Percentiles rank a stretch among this genome's conserved stretches.
These are phyloP conservation scores for Sordariomycetes sp. DNA, from an alignment of 2,329 filamentous ascomycete species.

Conservation along the genomic window DNA sequence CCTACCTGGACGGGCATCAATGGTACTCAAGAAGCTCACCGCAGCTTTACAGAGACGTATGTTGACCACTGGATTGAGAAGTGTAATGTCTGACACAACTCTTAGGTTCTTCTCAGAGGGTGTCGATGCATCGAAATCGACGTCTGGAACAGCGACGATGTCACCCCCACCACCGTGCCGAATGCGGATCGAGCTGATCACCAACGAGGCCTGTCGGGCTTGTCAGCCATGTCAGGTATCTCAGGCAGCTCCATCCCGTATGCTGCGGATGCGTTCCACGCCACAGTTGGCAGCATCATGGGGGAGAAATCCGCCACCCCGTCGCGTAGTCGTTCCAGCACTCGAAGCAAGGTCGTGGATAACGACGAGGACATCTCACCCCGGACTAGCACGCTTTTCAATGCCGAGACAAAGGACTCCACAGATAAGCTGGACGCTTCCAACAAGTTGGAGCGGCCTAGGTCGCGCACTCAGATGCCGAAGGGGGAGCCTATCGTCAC, in stretches of 20 bases:
- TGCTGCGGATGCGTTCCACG: conserved; percentile 29
- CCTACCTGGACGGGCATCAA: conserved; percentile 83
- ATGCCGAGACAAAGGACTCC: conserved; percentile 20
- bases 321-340: conserved; percentile 29
- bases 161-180: conserved; percentile 20
- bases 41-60: conserved; percentile 67
- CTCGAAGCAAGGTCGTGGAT: conserved; percentile 16
- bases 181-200: conserved; percentile 33
- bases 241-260: conserved; percentile 36
- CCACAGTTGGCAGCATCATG: conserved; percentile 22
- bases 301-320: conserved; percentile 19
- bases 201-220: conserved; percentile 33
- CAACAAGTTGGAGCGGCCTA: conserved; percentile 10
- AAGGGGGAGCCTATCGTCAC: conserved; percentile 68
- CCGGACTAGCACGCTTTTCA: conserved; percentile 17
- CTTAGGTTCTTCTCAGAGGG: conserved; percentile 60
- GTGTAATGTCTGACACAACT: neutral
- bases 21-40: conserved; percentile 68
- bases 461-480: conserved; percentile 16
- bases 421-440: conserved; percentile 23
- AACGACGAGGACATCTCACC: conserved; percentile 19
- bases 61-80: conserved; percentile 16
- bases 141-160: conserved; percentile 71
- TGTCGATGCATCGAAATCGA: conserved; percentile 93
- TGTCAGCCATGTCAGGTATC: conserved; percentile 33